A percentile compares a stretch with the other conserved stretches of the same genome.
These are phyloP conservation scores for Trichoderma citrinoviride DNA, from an alignment of 2,329 filamentous ascomycete species.

Conservation along the genomic window DNA sequence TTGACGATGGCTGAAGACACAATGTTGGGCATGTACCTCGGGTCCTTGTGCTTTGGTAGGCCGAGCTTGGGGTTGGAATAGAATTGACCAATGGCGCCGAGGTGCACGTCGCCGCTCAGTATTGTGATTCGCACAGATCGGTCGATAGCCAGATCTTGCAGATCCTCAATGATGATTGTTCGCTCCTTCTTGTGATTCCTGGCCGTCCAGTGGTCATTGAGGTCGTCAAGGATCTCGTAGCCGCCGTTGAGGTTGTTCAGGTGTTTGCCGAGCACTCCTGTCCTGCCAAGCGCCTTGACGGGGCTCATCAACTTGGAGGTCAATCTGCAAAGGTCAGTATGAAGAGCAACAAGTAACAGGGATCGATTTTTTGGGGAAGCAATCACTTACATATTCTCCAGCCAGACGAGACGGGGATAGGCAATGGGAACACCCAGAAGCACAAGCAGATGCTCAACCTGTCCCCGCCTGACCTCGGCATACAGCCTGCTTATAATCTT, in stretches of 20 bases:
- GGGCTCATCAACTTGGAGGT: conserved; percentile 85
- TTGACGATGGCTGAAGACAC: conserved; percentile 95
- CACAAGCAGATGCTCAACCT: conserved; percentile 87
- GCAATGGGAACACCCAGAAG: conserved; percentile 81
- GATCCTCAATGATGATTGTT: conserved; percentile 79
- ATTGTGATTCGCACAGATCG: conserved; percentile 92
- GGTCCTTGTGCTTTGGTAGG: conserved; percentile 84
- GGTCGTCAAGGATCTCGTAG: conserved; percentile 84
- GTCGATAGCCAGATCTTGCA: conserved; percentile 89
- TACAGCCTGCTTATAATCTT: conserved; percentile 83
- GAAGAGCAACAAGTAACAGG: conserved; percentile 18
- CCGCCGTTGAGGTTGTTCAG: conserved; percentile 89
- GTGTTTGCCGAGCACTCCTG: conserved; percentile 74
- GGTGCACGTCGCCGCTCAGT: conserved; percentile 88
- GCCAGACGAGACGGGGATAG: conserved; percentile 71
- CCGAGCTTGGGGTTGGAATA: conserved; percentile 82
- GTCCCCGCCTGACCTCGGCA: conserved; percentile 74
- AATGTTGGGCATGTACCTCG: conserved; percentile 94
- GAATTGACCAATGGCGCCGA: conserved; percentile 90
- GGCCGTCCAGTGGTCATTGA: conserved; percentile 97
- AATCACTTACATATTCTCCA: conserved; percentile 63
- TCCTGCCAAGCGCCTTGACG: conserved; percentile 81
- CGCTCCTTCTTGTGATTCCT: conserved; percentile 92
- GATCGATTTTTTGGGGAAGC: neutral
- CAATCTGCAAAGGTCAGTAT: conserved; percentile 49